A percentile compares a stretch with the other conserved stretches of the same genome.
Conservation (phyloP, 352 stramenopile genomes). For the Pythium diclinum region DNA sequence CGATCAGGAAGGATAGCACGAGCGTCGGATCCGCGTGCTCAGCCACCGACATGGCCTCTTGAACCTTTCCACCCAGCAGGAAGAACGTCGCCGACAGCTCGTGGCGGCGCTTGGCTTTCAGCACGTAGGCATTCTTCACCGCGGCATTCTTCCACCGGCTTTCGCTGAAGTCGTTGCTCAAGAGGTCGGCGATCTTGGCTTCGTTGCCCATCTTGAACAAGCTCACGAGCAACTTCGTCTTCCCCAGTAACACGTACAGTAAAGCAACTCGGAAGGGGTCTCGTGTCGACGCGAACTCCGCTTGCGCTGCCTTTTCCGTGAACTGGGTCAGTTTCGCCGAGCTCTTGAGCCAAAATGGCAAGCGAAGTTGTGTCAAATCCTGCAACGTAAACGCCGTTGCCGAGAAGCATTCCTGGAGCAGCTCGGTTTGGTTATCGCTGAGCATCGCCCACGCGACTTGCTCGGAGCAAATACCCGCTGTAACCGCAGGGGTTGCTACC, state of each 20-base stretch:
- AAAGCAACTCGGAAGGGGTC: constrained; percentile 84
- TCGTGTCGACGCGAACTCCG: constrained; percentile 64
- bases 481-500: not conserved
- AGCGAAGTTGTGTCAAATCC: constrained; percentile 55
- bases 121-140: constrained; percentile 89
- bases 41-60: constrained; percentile 71
- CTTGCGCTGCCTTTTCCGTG: constrained; percentile 70
- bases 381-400: constrained; percentile 54
- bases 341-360: constrained; percentile 81
- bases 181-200: constrained; percentile 67
- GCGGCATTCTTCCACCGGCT: constrained; percentile 81
- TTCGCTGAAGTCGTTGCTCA: constrained; percentile 83
- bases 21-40: constrained; percentile 71
- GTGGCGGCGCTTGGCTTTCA: constrained; percentile 85
- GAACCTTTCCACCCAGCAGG: constrained; percentile 69
- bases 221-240: constrained; percentile 74
- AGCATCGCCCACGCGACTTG: constrained; percentile 73
- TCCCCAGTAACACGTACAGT: constrained; percentile 85
- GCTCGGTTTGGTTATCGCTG: constrained; percentile 57
- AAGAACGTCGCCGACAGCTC: constrained; percentile 82
- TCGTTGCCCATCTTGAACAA: constrained; percentile 86
- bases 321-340: constrained; percentile 47
- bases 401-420: constrained; percentile 73
- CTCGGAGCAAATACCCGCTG: constrained; percentile 63
- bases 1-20: constrained; percentile 79